Conservation (phyloP, 1,284 basidiomycete species). For the Ustilago vetiveriae region DNA sequence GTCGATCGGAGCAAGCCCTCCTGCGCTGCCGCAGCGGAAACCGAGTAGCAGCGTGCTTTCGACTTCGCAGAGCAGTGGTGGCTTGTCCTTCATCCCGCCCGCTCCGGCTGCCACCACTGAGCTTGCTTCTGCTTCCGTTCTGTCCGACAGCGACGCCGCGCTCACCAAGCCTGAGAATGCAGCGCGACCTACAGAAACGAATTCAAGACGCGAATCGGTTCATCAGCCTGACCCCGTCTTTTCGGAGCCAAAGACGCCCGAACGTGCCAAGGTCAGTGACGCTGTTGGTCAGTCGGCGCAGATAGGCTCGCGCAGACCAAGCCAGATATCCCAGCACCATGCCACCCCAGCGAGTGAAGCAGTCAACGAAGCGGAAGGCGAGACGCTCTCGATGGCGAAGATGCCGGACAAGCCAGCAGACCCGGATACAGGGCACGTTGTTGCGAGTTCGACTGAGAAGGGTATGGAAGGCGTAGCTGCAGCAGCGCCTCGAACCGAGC, state of each 20-base stretch:
- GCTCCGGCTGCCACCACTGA: constrained; percentile 36
- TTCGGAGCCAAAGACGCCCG: constrained; percentile 9
- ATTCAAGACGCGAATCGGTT: neutral
- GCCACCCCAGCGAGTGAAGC: too few species aligned
- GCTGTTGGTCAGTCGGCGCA: neutral
- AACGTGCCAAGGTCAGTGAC: constrained; percentile 5
- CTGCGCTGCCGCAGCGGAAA: constrained; percentile 21
- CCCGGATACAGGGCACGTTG: neutral
- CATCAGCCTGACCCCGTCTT: neutral
- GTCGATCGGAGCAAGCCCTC: neutral
- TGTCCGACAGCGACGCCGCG: constrained; percentile 3
- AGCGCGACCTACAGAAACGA: neutral
- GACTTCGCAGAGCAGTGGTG: constrained; percentile 23
- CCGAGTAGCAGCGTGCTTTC: constrained; percentile 39
- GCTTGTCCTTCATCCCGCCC: constrained; percentile 42
- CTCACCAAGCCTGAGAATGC: constrained; percentile 3
- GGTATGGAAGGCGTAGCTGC: neutral
- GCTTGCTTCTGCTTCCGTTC: constrained; percentile 19
- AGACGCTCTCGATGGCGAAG: too few species aligned
- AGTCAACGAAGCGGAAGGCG: neutral
- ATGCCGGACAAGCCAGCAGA: neutral
- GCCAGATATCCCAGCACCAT: neutral
- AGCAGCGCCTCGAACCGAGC: constrained; percentile 7
- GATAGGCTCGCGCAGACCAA: neutral
- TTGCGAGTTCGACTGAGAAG: neutral